Evolutionary conservation across 2,329 filamentous ascomycete genomes (phyloP), one percentile per base, ranked within the genome.

Genomic region (Diaporthe sp.): DNA sequence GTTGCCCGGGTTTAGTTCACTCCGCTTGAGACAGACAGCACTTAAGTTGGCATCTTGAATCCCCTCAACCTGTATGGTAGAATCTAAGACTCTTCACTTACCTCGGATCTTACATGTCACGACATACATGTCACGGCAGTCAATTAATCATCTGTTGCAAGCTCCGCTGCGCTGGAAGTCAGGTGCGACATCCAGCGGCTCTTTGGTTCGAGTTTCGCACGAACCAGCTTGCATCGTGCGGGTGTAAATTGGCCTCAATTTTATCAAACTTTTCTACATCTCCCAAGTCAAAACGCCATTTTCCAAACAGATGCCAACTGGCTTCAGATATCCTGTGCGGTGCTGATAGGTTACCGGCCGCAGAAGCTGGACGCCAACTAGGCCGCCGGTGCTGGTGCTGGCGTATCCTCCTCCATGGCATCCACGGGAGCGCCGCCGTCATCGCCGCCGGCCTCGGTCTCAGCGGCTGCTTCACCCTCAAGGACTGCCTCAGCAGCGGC

Each of bases 171-270:
- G 49, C 71, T 65, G 71, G 58, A 44, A 25, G 34, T 53, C 58
- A 42, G 0, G 13, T 37, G 12, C 17, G 71, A 73, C 71, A 37
- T 44, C 58, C 71, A 65, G 71, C 71, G 22, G 51, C 25, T 31
- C 53, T 39, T 44, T 44, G 37, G 71, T 73, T 73, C 71, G 71
- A 65, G 71, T 73, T 73, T 73, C 71, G 34, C 71, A 73, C 71
- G 71, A 73, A 73, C 71, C 58, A 73, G 71, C 71, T 65, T 73
- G 58, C 37, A 31, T 53, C 25, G 17, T 17, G 37, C 31, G 17
- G 31, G 13, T 22, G 17, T 2, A 44, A 65, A 42, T 39, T 37
- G 25, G 12, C 8, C 20, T 39, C 9, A 7, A 61, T 72, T 71
- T 42, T 63, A 31, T 72, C n/a, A 39, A 70, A 63, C 37, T 65